A percentile compares a stretch with the other conserved stretches of the same genome.
phyloP scores from a whole-genome alignment of 192 early-diverging fungal species.

The Rhizophagus sp. region DNA sequence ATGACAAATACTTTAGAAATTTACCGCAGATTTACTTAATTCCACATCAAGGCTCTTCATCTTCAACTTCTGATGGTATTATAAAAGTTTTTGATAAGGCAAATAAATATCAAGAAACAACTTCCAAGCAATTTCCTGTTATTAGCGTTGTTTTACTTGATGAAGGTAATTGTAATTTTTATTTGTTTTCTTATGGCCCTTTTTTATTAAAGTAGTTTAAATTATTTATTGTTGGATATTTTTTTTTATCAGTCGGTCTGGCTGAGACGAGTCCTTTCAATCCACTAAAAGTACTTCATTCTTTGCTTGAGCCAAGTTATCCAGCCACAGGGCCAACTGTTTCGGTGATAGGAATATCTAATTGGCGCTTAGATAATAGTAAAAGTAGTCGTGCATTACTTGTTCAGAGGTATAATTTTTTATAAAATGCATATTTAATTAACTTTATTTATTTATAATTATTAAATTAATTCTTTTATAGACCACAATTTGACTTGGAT shows the following conservation, averaged over 20 bases:
- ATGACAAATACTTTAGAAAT: conserved; percentile 20
- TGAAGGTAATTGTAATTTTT: conserved; percentile 1
- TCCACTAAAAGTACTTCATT: neutral
- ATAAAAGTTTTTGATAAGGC: conserved; percentile 27
- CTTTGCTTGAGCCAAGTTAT: neutral
- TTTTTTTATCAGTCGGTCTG: conserved; percentile 26
- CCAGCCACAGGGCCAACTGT: neutral
- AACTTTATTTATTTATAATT: neutral
- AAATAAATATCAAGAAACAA: conserved; percentile 12
- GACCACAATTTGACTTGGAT: neutral
- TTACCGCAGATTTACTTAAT: conserved; percentile 26
- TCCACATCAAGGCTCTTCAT: conserved; percentile 30
- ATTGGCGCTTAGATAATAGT: conserved; percentile 33
- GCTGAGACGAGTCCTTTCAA: conserved; percentile 27
- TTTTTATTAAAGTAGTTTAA: neutral
- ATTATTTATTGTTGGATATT: neutral
- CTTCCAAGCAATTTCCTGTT: conserved; percentile 15
- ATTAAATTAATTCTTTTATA: neutral
- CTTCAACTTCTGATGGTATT: conserved; percentile 33
- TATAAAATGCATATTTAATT: too few relatives aligned
- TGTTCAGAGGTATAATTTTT: conserved; percentile 4
- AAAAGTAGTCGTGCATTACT: conserved; percentile 29
- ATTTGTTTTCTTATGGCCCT: neutral
- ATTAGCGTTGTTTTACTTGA: conserved; percentile 30
- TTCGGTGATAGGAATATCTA: conserved; percentile 28